These are phyloP conservation scores for Spiromastix sp. DNA, from an alignment of 2,329 filamentous ascomycete genomes.

Conservation along the genomic window DNA sequence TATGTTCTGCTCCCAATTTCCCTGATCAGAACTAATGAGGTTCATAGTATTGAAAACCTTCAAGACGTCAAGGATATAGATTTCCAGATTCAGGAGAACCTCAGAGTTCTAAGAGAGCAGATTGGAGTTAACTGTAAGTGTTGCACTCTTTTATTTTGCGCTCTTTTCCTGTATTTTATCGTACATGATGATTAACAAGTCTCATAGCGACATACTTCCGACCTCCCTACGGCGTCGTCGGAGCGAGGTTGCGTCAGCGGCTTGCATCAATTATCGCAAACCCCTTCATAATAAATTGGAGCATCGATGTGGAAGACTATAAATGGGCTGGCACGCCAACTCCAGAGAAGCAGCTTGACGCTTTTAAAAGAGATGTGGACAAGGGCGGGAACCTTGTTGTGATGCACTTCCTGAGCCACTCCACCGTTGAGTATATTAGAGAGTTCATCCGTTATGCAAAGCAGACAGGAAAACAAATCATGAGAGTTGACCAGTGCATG, in stretches of 20 bases:
- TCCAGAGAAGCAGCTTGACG: constrained; percentile 56
- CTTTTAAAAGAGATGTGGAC: constrained; percentile 53
- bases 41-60: constrained; percentile 29
- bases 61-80: constrained; percentile 24
- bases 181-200: constrained; percentile 37
- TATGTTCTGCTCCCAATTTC: too few relatives aligned
- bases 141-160: not conserved
- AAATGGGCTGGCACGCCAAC: constrained; percentile 52
- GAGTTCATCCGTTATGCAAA: constrained; percentile 58
- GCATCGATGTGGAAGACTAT: constrained; percentile 62
- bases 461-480: constrained; percentile 51
- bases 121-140: constrained; percentile 25
- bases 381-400: constrained; percentile 56
- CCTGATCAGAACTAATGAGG: constrained; percentile 5
- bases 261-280: constrained; percentile 43
- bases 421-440: constrained; percentile 52
- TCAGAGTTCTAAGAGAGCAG: constrained; percentile 20
- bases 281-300: constrained; percentile 56
- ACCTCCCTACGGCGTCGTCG: constrained; percentile 58
- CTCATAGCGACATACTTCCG: constrained; percentile 50
- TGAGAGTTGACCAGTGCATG: constrained; percentile 59
- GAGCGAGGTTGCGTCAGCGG: constrained; percentile 54
- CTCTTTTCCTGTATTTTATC: constrained; percentile 25
- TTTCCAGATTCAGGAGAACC: constrained; percentile 24
- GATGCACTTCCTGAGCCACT: constrained; percentile 58